Evolutionary conservation across 306 rosid species (phyloP), one percentile per base, ranked within the genome.

Genomic region (Urtica urens): DNA sequence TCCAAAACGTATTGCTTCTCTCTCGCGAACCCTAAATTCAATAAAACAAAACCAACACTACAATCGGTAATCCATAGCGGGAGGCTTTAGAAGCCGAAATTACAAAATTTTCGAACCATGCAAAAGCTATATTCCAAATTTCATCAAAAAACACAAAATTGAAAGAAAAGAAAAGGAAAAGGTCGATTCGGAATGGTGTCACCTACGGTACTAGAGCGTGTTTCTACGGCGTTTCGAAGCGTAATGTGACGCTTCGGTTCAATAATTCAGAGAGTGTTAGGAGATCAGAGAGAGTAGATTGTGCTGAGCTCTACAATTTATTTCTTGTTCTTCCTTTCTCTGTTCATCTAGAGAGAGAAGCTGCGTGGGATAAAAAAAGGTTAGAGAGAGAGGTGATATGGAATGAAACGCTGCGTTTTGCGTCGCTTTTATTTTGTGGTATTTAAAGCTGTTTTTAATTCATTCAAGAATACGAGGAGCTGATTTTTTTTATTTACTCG

Each of bases 1-100:
- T 58, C 69, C 93, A 83, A 71, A 55, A 68, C 63, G 64, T 82
- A 70, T 68, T 72, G 54, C 57, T 46, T 75, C 66, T 24, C 68
- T 71, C 37, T 29, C 47, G 12, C 12, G 29, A 76, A 76, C 81
- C 82, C 79, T 77, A 81, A 60, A 40, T 72, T 68, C 66, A 71
- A 62, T 60, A 39, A 23, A 34, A 9, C 26, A 41, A 38, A 49
- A 8, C 20, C 12, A 35, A 25, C 44, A 57, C 46, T 13, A 49
- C 49, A 47, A 61, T 45, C 28, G n/a, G 56, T 30, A 12, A 42
- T 59, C 61, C 27, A 8, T n/a, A 26, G 10, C 20, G 4, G 62
- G 27, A 64, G 33, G 41, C n/a, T 39, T 53, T 46, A 35, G 65
- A 41, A 52, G 29, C 11, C 53, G 42, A 55, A 17, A 33, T 27